Percentiles rank a stretch among this genome's conserved stretches.
Conservation (phyloP, 2,329 filamentous ascomycete genomes). For the Aspergillus calidoustus region DNA sequence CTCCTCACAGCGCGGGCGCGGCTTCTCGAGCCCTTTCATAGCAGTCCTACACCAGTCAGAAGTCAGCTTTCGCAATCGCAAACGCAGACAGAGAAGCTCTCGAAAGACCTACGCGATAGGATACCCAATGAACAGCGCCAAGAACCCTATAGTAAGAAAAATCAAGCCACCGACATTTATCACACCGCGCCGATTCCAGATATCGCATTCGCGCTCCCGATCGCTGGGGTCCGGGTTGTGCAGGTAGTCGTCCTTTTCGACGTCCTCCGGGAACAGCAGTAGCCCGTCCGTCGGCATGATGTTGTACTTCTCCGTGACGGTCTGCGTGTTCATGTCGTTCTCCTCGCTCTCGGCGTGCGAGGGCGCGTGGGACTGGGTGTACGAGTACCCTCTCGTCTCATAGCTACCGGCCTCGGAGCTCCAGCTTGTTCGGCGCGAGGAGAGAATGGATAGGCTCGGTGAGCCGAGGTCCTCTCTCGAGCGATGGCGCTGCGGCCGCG, state of each 20-base stretch:
- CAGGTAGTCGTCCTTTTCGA: conserved; percentile 73
- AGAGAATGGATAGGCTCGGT: conserved; percentile 55
- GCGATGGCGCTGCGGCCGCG: conserved; percentile 54
- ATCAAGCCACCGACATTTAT: conserved; percentile 67
- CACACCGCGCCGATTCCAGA: conserved; percentile 67
- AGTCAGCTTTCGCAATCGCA: conserved; percentile 12
- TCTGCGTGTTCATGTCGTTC: conserved; percentile 70
- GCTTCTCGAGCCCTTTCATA: conserved; percentile 51
- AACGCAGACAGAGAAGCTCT: neutral
- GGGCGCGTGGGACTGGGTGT: conserved; percentile 61
- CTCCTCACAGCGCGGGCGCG: conserved; percentile 37
- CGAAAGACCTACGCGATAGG: conserved; percentile 65
- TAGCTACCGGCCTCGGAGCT: conserved; percentile 62
- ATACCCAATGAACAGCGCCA: conserved; percentile 71
- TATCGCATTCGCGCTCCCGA: conserved; percentile 64
- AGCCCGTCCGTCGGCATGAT: conserved; percentile 70
- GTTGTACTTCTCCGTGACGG: conserved; percentile 74
- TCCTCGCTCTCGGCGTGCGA: conserved; percentile 68
- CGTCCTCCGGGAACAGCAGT: conserved; percentile 71
- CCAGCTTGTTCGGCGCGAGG: conserved; percentile 68
- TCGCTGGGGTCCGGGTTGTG: conserved; percentile 73
- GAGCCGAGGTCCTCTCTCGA: conserved; percentile 58
- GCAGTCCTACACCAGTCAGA: conserved; percentile 56
- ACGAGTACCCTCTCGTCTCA: conserved; percentile 54
- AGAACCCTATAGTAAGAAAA: conserved; percentile 63